Percentiles rank a stretch among this genome's conserved stretches.
phyloP scores from a whole-genome alignment of 2,329 filamentous ascomycete genomes.

The Claviceps quebecensis region DNA sequence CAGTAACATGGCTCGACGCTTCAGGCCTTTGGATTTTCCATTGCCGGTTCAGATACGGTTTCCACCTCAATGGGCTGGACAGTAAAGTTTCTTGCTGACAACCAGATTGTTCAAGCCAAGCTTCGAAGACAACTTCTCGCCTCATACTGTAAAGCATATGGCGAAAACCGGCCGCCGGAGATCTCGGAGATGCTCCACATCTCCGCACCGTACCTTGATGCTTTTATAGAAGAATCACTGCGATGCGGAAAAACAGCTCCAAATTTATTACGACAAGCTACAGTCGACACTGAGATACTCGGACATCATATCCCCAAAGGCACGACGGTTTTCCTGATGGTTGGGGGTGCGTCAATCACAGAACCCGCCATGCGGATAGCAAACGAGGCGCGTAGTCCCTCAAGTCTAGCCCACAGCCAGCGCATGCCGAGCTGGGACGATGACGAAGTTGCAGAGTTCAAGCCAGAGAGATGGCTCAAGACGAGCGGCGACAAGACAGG shows the following conservation, averaged over 20 bases:
- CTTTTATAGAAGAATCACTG: conserved; percentile 22
- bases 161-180: conserved; percentile 11
- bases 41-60: conserved; percentile 13
- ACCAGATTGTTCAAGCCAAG: conserved; percentile 4
- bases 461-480: conserved; percentile 23
- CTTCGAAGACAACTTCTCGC: conserved; percentile 9
- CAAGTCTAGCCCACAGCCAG: conserved; percentile 7
- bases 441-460: conserved; percentile 13
- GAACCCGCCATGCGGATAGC: not conserved
- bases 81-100: conserved; percentile 3
- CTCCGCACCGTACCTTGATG: conserved; percentile 21
- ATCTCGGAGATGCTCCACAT: conserved; percentile 14
- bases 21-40: conserved; percentile 12
- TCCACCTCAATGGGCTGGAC: not conserved
- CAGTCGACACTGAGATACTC: conserved; percentile 18
- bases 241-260: conserved; percentile 15
- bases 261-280: conserved; percentile 15
- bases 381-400: conserved; percentile 8
- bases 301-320: conserved; percentile 20
- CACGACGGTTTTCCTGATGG: conserved; percentile 16
- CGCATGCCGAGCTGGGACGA: conserved; percentile 15
- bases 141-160: conserved; percentile 9
- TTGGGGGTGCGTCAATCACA: conserved; percentile 9
- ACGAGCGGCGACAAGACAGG: conserved; percentile 5
- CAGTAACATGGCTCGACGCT: not conserved